A percentile compares a stretch with the other conserved stretches of the same genome.
Evolutionary conservation across 257 asterid genomes (phyloP).

Genomic region (Perilla frutescens): DNA sequence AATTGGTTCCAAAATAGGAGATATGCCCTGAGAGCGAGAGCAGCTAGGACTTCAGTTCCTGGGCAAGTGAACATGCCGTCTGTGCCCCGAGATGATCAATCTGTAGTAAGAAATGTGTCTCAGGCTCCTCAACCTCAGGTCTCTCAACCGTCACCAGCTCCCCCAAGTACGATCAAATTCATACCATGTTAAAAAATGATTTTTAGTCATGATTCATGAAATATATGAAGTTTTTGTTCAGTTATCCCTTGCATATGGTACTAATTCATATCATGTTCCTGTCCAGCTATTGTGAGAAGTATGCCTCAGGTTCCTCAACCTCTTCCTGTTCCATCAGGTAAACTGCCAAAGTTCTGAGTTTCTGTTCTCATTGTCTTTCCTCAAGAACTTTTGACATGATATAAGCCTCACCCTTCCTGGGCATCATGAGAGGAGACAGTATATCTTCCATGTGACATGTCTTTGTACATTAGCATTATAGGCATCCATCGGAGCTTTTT

Average conservation of each 20-base stretch:
- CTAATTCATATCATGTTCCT: conserved; percentile 29
- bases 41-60: conserved; percentile 62
- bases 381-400: conserved; percentile 16
- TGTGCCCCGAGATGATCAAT: conserved; percentile 54
- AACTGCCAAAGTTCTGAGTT: conserved; percentile 27
- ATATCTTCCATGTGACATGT: background rate
- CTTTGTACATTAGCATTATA: conserved; percentile 9
- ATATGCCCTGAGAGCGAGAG: conserved; percentile 79
- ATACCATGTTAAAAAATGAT: conserved; percentile 19
- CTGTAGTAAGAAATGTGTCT: conserved; percentile 54
- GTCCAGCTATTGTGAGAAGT: conserved; percentile 50
- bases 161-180: conserved; percentile 44
- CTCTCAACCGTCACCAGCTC: conserved; percentile 32
- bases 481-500: background rate
- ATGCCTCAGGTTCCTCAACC: conserved; percentile 62
- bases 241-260: conserved; percentile 17
- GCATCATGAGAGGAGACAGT: background rate
- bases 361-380: conserved; percentile 12
- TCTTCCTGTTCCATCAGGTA: conserved; percentile 65
- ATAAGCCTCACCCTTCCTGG: conserved; percentile 11
- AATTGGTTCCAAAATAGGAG: conserved; percentile 89
- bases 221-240: background rate
- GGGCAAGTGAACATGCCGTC: conserved; percentile 51
- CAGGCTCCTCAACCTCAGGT: conserved; percentile 46
- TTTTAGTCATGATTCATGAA: background rate